Percentiles rank a stretch among this genome's conserved stretches.
Evolutionary conservation across 306 rosid genomes (phyloP).

Genomic region (Pterocarpus macrocarpus): DNA sequence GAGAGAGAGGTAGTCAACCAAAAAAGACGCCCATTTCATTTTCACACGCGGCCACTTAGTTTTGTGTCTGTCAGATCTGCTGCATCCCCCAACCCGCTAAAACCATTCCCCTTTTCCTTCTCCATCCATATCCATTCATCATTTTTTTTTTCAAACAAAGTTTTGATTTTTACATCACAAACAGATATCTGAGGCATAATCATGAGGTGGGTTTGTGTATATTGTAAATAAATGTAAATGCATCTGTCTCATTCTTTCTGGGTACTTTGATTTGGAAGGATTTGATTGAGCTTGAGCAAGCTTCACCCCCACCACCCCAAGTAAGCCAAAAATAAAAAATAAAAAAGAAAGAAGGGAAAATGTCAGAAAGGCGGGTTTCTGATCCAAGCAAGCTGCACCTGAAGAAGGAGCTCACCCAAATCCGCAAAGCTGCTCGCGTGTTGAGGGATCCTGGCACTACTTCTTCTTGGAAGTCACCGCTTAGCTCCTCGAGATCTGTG

Average conservation of each 20-base stretch:
- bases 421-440: slow-evolving; percentile 90
- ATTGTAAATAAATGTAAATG: slow-evolving; percentile 38
- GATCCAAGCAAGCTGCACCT: slow-evolving; percentile 85
- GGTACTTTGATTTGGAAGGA: not conserved
- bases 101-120: slow-evolving; percentile 5
- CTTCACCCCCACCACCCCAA: too few relatives aligned
- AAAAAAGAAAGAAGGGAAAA: not conserved
- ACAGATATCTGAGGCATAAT: not conserved
- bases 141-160: not conserved
- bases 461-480: slow-evolving; percentile 89
- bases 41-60: slow-evolving; percentile 37
- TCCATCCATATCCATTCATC: slow-evolving; percentile 11
- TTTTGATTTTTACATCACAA: not conserved
- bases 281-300: not conserved
- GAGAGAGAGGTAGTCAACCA: slow-evolving; percentile 7
- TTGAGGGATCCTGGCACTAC: slow-evolving; percentile 97
- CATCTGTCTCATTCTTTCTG: not conserved
- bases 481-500: slow-evolving; percentile 75
- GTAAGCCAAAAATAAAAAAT: too few relatives aligned
- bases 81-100: not conserved
- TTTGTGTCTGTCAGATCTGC: slow-evolving; percentile 49
- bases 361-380: slow-evolving; percentile 73
- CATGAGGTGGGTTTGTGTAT: not conserved
- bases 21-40: slow-evolving; percentile 36
- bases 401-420: slow-evolving; percentile 92